Evolutionary conservation across 1,284 basidiomycete genomes (phyloP).

Genomic region (Papiliotrema flavescens): DNA sequence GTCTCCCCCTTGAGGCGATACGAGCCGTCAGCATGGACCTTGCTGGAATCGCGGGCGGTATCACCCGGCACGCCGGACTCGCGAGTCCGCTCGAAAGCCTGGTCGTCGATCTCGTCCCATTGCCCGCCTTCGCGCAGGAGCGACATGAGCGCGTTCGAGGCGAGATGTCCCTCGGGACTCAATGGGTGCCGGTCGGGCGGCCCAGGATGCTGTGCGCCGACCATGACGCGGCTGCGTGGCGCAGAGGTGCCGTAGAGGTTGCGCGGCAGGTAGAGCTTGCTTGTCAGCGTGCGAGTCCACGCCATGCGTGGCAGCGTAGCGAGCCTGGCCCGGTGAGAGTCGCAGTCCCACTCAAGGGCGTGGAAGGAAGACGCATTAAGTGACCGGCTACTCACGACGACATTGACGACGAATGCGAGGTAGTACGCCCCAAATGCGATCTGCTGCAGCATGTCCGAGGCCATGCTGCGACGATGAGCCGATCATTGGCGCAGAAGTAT

Average conservation of each 20-base stretch:
- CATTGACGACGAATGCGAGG: slow-evolving; percentile 22
- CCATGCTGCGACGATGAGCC: neutral
- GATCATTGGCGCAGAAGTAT: neutral
- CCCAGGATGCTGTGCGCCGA: slow-evolving; percentile 6
- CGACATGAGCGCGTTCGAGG: slow-evolving; percentile 27
- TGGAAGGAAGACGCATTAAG: too few relatives aligned
- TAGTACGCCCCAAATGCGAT: slow-evolving; percentile 20
- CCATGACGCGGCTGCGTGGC: slow-evolving; percentile 18
- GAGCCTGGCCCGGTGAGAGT: too few relatives aligned
- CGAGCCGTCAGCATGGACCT: neutral
- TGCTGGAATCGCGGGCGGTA: neutral
- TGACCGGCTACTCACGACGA: slow-evolving; percentile 12
- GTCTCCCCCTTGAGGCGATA: neutral
- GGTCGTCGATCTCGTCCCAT: slow-evolving; percentile 29
- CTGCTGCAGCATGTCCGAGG: slow-evolving; percentile 13
- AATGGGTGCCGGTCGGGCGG: neutral
- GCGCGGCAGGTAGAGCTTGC: slow-evolving; percentile 4
- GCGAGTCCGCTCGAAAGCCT: neutral
- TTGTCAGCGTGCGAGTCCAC: neutral
- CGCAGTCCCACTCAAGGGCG: too few relatives aligned
- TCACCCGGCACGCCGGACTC: neutral
- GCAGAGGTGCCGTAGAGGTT: slow-evolving; percentile 5
- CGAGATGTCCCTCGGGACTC: slow-evolving; percentile 1
- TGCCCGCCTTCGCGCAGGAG: slow-evolving; percentile 33
- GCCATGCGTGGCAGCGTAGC: too few relatives aligned